Conservation (phyloP, 2,329 filamentous ascomycete genomes). For the Camillea tinctor region DNA sequence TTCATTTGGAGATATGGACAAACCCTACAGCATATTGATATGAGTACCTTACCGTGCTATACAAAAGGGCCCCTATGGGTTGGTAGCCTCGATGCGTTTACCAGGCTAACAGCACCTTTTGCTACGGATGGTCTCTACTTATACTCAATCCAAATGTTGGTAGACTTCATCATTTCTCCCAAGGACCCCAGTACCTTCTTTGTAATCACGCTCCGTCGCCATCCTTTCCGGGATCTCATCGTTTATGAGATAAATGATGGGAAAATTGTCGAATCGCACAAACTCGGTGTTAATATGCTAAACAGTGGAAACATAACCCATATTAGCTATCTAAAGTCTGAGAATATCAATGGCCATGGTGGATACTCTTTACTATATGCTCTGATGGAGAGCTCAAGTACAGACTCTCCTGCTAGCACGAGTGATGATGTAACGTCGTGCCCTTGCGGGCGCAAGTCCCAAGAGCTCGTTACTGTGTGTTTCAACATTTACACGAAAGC, state of each 20-base stretch:
- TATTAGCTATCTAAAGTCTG: conserved; percentile 26
- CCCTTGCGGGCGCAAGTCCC: conserved; percentile 13
- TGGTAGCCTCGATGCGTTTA: conserved; percentile 19
- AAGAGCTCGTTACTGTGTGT: conserved; percentile 25
- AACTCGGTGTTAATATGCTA: conserved; percentile 17
- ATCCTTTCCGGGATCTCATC: conserved; percentile 16
- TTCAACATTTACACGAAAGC: conserved; percentile 34
- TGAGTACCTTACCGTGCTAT: conserved; percentile 17
- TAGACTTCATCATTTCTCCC: conserved; percentile 33
- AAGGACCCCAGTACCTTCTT: conserved; percentile 23
- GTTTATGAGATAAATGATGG: conserved; percentile 27
- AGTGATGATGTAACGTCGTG: neutral
- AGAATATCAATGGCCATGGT: conserved; percentile 30
- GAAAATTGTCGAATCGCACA: conserved; percentile 20
- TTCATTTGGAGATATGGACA: conserved; percentile 28
- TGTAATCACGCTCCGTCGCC: conserved; percentile 23
- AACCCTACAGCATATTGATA: conserved; percentile 18
- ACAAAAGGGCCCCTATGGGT: conserved; percentile 19
- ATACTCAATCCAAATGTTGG: conserved; percentile 14
- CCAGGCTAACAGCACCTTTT: conserved; percentile 20
- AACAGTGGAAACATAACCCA: conserved; percentile 16
- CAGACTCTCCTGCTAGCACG: neutral
- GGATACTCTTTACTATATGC: conserved; percentile 30
- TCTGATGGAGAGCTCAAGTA: conserved; percentile 15
- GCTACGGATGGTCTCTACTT: conserved; percentile 19